These are phyloP conservation scores for Hippophae rhamnoides DNA, from an alignment of 306 rosid genomes.

Conservation along the genomic window DNA sequence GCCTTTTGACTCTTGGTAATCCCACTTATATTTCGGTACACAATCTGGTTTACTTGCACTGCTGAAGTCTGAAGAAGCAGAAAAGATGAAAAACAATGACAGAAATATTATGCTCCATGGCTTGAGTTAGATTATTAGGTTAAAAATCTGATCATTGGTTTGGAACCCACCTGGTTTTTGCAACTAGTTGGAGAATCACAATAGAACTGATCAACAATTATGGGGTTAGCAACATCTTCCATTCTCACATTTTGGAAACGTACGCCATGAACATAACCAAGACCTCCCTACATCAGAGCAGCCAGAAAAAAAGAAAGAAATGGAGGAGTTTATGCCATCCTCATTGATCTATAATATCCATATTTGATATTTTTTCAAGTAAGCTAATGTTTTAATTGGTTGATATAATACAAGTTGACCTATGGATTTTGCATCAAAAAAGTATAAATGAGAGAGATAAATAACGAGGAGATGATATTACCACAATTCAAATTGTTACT, in stretches of 20 bases:
- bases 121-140: too few relatives aligned
- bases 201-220: constrained; percentile 89
- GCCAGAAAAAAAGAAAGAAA: neutral
- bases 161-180: constrained; percentile 52
- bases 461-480: too few relatives aligned
- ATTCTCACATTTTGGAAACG: constrained; percentile 79
- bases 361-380: too few relatives aligned
- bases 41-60: constrained; percentile 58
- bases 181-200: constrained; percentile 80
- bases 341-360: neutral
- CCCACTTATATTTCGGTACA: constrained; percentile 70
- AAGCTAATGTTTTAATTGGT: too few relatives aligned
- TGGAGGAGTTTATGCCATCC: constrained; percentile 3
- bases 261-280: constrained; percentile 76
- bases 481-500: too few relatives aligned
- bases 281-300: constrained; percentile 61
- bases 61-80: constrained; percentile 56
- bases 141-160: too few relatives aligned
- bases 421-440: too few relatives aligned
- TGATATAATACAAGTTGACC: too few relatives aligned
- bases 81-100: neutral
- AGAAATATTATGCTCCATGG: neutral
- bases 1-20: constrained; percentile 77
- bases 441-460: too few relatives aligned
- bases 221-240: constrained; percentile 77